These are phyloP conservation scores for Ceratocystis alfenasii DNA, from an alignment of 2,329 filamentous ascomycete species.

Conservation along the genomic window DNA sequence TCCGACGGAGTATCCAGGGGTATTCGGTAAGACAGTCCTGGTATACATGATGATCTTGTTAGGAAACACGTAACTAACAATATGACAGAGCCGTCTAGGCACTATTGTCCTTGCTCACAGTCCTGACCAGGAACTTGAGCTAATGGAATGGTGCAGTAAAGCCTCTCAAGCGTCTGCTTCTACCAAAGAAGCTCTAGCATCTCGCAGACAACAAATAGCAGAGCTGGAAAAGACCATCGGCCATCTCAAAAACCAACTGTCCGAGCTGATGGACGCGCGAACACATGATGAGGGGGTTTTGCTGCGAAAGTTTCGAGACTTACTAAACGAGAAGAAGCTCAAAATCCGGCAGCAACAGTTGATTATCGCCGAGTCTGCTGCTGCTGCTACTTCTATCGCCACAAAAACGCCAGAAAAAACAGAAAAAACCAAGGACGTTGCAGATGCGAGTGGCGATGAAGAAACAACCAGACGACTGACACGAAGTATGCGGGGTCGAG, in stretches of 20 bases:
- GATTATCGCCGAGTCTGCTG: constrained; percentile 10
- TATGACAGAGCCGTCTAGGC: constrained; percentile 54
- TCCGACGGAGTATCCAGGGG: constrained; percentile 54
- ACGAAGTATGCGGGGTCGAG: background rate
- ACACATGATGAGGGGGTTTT: constrained; percentile 53
- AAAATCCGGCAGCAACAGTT: constrained; percentile 64
- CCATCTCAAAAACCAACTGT: constrained; percentile 50
- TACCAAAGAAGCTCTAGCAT: constrained; percentile 35
- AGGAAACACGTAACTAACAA: constrained; percentile 4
- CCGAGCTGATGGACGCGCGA: constrained; percentile 55
- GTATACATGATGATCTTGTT: background rate
- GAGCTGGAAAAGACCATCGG: constrained; percentile 45
- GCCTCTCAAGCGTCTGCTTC: constrained; percentile 40
- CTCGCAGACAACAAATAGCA: constrained; percentile 32
- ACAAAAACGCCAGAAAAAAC: background rate
- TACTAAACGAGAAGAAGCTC: constrained; percentile 69
- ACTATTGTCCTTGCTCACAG: constrained; percentile 45
- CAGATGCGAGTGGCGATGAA: constrained; percentile 1
- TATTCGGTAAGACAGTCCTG: constrained; percentile 46
- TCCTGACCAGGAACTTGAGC: constrained; percentile 46
- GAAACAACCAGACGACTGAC: background rate
- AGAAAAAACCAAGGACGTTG: background rate
- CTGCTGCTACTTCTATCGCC: background rate
- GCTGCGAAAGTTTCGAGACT: constrained; percentile 54
- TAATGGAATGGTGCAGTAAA: constrained; percentile 58